Conservation (phyloP, 345 rosid species). For the Eucalyptus albens region DNA sequence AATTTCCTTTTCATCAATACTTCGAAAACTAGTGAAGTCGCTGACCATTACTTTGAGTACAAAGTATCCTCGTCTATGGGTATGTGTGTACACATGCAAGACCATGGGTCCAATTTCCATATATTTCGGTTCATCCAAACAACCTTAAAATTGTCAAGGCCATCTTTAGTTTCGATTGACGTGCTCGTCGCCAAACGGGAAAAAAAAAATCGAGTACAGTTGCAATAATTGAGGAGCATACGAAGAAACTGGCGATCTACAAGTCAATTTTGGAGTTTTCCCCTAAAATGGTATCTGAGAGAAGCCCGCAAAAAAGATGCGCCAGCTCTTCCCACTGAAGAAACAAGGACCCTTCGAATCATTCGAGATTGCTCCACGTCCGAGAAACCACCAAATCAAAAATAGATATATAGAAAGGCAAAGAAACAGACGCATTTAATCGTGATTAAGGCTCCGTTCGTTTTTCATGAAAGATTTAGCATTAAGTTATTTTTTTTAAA, state of each 20-base stretch:
- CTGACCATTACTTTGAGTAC: background rate
- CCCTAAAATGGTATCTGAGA: background rate
- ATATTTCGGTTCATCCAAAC: background rate
- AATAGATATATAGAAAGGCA: background rate
- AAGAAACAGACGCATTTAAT: background rate
- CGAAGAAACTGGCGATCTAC: background rate
- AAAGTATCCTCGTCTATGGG: background rate
- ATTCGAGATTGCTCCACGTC: background rate
- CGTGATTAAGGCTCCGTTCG: accelerated
- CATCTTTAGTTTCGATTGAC: background rate
- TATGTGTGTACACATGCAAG: background rate
- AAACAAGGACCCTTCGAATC: background rate
- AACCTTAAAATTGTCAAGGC: background rate
- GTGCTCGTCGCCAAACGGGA: background rate
- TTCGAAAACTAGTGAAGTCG: background rate
- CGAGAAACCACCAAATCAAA: background rate
- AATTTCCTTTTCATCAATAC: background rate
- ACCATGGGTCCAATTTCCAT: background rate
- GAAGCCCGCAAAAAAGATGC: background rate
- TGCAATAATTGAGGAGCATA: background rate
- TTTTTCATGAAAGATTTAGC: no score
- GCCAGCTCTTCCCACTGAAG: background rate
- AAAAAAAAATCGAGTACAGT: background rate
- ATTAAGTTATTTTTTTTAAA: no score
- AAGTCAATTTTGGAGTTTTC: background rate